Base-by-base conservation (phyloP, 179 eudicot species). In the Camellia oleifera region DNA sequence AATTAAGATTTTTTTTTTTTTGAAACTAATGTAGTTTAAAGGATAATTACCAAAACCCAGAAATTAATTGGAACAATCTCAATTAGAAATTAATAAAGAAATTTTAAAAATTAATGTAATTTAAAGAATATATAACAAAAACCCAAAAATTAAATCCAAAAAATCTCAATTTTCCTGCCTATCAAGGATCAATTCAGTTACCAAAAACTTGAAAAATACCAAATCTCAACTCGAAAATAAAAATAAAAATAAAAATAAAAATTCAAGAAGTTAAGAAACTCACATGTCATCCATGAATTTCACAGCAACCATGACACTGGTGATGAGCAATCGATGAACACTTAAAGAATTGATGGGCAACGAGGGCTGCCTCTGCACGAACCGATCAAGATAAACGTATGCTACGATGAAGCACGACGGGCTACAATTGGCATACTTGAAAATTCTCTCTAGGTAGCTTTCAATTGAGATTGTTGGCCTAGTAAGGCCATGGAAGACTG, bases 241-340 rank as follows among this genome's bases (percentile, higher is more conserved):
- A n/a, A n/a, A n/a, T n/a, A 5, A 52, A 66, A 32, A 52, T 64
- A 54, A n/a, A 56, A 44, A 78, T 18, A 2, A 45, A 78, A 58
- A 57, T 6, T 8, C 56, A 12, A 14, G 23, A 44, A 20, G 13
- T 57, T 12, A 7, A 56, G 54, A 54, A 20, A 63, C 84, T 82
- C 12, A 82, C 84, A 82, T 11, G n/a, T 82, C 84, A 67, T 82
- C 84, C 84, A 82, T 82, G 77, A 82, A 82, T 50, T 82, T 82
- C 17, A 79, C 84, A 52, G 84, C 72, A 7, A 82, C 78, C 78
- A 82, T 64, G 69, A 82, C 84, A 32, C 84, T 82, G 2, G 84
- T 78, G 78, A 82, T 78, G 67, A 82, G 64, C 84, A 82, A 53
- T 44, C 84, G 69, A 15, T 82, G 84, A 14, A 82, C 84, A 66